Evolutionary conservation across 306 rosid genomes (phyloP), one percentile per base, ranked within the genome.

Genomic region (Ziziphus jujuba): DNA sequence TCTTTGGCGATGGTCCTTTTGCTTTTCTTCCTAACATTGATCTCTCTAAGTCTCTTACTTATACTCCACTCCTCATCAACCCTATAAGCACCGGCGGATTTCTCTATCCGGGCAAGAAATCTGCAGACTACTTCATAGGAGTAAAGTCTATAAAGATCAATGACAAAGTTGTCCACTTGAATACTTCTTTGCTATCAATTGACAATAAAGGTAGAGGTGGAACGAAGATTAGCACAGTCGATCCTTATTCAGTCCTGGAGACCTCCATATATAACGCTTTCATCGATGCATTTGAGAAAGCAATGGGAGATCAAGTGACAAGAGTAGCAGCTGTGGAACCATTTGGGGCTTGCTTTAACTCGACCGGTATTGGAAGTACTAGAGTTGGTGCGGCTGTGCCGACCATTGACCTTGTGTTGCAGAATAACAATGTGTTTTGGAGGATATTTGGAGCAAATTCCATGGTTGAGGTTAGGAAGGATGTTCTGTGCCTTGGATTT

Each of bases 1-100:
- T 87, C 73, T 78, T 87, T 25, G 85, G 88, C 10, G 66, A 75
- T 13, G 81, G 82, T 6, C 90, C 95, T 44, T 83, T 83, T 36
- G 45, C 36, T 19, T 24, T 82, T 17, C 78, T 74, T 19, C 82
- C 85, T 10, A 52, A 63, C 55, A 28, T 24, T 2, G 88, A 83
- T 59, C 72, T 63, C 2, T 79, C 85, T 0, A 56, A 81, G 45
- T 72, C 67, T 22, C 88, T 88, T 2, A 6, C 44, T 6, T 38
- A 6, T 38, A 38, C 69, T 13, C 17, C 79, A 31, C 65, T 85
- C 89, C 34, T 81, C 79, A 31, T 74, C 85, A 2, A 15, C 81
- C 17, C 59, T 23, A 14, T 4, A 1, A 4, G 33, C 33, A 4
- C 4, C 33, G 33, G 33, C 4, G 4, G 33, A n/a, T 28, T 28